phyloP scores from a whole-genome alignment of 148 eudicot genomes.

The Vaccinium corymbosum region DNA sequence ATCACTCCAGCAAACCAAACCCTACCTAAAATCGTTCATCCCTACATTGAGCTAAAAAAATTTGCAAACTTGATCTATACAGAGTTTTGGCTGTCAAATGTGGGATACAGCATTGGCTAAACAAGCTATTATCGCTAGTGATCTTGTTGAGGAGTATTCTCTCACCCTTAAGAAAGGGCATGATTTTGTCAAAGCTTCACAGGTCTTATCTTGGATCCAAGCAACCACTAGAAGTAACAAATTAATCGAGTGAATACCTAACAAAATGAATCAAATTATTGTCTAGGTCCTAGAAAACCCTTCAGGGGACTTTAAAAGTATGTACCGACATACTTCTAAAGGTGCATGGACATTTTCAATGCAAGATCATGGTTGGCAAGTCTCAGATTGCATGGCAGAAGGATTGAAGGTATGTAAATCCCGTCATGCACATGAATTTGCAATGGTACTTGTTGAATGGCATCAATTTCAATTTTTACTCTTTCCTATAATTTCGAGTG shows the following conservation, averaged over 20 bases:
- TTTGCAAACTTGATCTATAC: not conserved
- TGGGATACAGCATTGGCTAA: conserved; percentile 52
- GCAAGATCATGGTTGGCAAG: conserved; percentile 77
- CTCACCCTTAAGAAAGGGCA: conserved; percentile 45
- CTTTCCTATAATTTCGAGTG: conserved; percentile 15
- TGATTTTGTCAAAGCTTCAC: conserved; percentile 50
- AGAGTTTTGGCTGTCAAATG: conserved; percentile 55
- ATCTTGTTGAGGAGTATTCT: conserved; percentile 33
- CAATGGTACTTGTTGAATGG: no score
- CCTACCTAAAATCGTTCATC: not conserved
- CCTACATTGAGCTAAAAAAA: not conserved
- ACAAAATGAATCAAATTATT: not conserved
- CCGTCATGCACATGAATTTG: not conserved
- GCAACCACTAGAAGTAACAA: not conserved
- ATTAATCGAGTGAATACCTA: not conserved
- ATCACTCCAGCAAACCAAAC: not conserved
- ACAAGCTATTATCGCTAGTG: conserved; percentile 46
- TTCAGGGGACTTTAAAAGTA: conserved; percentile 39
- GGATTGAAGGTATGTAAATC: conserved; percentile 46
- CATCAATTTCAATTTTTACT: not conserved
- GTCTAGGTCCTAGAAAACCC: conserved; percentile 49
- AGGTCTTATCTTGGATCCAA: conserved; percentile 21
- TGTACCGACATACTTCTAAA: conserved; percentile 55
- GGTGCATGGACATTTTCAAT: conserved; percentile 70
- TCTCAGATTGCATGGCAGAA: conserved; percentile 72